Evolutionary conservation across 345 rosid species (phyloP), one percentile per base, ranked within the genome.

Genomic region (Acer campestre): DNA sequence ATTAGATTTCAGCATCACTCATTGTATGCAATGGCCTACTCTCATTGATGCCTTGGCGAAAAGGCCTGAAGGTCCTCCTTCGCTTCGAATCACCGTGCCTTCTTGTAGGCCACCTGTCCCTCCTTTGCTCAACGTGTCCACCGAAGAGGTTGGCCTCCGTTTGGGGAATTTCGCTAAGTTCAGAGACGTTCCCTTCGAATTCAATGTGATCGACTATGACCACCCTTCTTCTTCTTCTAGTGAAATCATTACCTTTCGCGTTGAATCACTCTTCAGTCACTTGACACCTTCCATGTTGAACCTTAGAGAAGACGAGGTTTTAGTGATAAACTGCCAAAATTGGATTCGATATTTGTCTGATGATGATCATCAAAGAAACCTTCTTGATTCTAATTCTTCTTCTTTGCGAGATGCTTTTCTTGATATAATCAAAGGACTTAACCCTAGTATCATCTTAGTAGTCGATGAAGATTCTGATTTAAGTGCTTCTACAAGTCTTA

Each of bases 11-110:
- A 89, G 95, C 79, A 87, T 89, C 79, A 87, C 92, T 61, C 83
- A 89, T 49, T 89, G 95, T 78, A 89, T 91, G 92, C 95, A 91
- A 67, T 91, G 93, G 92, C 95, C 95, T 42, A 91, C 93, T 2
- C 86, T 91, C 22, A 89, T 91, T 16, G 93, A 89, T 61, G 89
- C 89, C 63, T 80, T 89, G 63, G 93, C 92, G 27, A 91, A 85
- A 75, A 79, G 92, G 58, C 84, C 90, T 0, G 87, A 91, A 79
- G 92, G 95, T 16, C 90, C 95, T 42, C 93, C 95, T 31, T 86
- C 88, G 2, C 80, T 91, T 61, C 84, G 86, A 77, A 86, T 91
- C 70, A 86, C 93, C 1, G 88, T 91, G 17, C 95, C 93, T 4
- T 82, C 82, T 20, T 64, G 23, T 27, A 68, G 90, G 79, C 95